Evolutionary conservation across 192 early-diverging fungal genomes (phyloP), one percentile per base, ranked within the genome.

Genomic region (Podila minutissima): DNA sequence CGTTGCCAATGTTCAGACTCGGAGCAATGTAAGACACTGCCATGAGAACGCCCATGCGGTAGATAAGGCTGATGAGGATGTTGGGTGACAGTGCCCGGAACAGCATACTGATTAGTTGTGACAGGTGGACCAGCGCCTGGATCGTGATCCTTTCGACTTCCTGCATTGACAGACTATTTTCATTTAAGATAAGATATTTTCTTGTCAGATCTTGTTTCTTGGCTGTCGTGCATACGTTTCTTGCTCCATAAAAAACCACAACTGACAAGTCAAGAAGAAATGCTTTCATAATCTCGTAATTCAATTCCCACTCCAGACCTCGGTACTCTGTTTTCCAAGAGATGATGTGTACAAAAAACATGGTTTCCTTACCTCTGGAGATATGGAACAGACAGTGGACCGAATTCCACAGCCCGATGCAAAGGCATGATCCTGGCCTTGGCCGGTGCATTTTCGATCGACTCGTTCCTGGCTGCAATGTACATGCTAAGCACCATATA

Each of bases 401-500:
- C 76, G 66, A 79, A 79, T 49, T 79, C 59, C 13, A 79, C 62
- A 29, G 76, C 76, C 24, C 70, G 71, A 31, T 79, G 76, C 61
- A 79, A 38, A 31, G 76, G 76, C 76, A 79, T 79, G 22, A 79
- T 68, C 59, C 48, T 71, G 35, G 66, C 59, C 62, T 72, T 72
- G n/a, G 64, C 20, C n/a, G 69, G 76, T 20, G 60, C 66, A 24
- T 64, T 79, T 35, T 79, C 76, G n/a, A 79, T 72, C 4, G 70
- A 69, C 61, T 79, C 76, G 61, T 79, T 79, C 26, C 76, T 79
- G n/a, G 76, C 76, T 26, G 76, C 76, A 37, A 79, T 79, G 17
- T 79, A 79, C 76, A 79, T 79, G 64, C 70, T 79, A 66, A 79
- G 71, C 24, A 79, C 76, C 69, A 79, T 79, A 24, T 79, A 79